Evolutionary conservation across 1,284 basidiomycete genomes (phyloP).

Genomic region (Ceratobasidium sp.): DNA sequence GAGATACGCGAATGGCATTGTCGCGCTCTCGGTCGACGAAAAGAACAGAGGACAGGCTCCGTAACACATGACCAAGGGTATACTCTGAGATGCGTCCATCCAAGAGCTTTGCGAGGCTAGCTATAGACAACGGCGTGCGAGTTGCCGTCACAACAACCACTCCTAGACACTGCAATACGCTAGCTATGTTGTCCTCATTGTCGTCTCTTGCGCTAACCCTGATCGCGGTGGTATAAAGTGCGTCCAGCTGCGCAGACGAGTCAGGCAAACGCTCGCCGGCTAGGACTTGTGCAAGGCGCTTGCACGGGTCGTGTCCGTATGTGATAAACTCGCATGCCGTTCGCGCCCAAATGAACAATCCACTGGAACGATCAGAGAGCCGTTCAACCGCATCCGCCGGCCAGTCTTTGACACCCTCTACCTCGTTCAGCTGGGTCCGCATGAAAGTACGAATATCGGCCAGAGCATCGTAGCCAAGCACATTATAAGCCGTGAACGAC

Average conservation of each 20-base stretch:
- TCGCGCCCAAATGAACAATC: constrained; percentile 38
- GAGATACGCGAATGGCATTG: constrained; percentile 30
- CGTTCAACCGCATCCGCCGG: neutral
- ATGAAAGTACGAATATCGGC: constrained; percentile 18
- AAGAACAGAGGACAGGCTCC: constrained; percentile 35
- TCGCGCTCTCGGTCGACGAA: neutral
- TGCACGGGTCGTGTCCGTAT: neutral
- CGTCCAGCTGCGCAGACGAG: neutral
- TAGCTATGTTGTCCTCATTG: neutral
- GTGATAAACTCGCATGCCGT: constrained; percentile 40
- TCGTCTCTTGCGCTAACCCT: neutral
- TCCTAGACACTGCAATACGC: constrained; percentile 12
- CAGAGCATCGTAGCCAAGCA: constrained; percentile 11
- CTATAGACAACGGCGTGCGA: constrained; percentile 18
- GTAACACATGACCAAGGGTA: neutral
- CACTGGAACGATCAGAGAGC: constrained; percentile 8
- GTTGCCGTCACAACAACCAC: constrained; percentile 24
- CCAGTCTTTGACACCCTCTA: neutral
- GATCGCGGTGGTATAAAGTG: constrained; percentile 27
- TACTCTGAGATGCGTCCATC: neutral
- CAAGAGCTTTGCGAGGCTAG: constrained; percentile 19
- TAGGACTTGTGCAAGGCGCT: neutral
- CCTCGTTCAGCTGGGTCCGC: neutral
- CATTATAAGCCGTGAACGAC: neutral
- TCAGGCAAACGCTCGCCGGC: neutral